phyloP scores from a whole-genome alignment of 2,329 filamentous ascomycete genomes.

The Sporothrix schenckii region DNA sequence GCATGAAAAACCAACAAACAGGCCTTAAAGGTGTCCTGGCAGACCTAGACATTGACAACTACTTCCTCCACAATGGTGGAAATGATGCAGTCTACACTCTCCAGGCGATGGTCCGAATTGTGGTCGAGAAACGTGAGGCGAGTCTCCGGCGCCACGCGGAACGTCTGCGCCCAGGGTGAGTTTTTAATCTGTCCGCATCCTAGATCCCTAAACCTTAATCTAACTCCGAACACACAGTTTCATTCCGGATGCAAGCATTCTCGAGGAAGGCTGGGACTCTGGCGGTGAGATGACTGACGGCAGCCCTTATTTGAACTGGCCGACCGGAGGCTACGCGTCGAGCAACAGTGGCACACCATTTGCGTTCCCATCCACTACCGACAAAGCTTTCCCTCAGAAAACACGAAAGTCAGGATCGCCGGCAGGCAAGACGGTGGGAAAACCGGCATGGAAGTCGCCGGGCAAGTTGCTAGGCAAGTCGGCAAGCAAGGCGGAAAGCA shows the following conservation, averaged over 20 bases:
- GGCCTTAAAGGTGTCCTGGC: conserved; percentile 64
- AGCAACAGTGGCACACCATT: neutral
- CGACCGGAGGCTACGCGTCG: neutral
- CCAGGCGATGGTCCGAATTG: conserved; percentile 69
- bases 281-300: conserved; percentile 43
- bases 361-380: neutral
- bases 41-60: conserved; percentile 64
- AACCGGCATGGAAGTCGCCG: too few species aligned
- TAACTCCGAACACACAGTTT: neutral
- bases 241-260: neutral
- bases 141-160: conserved; percentile 37
- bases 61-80: conserved; percentile 80
- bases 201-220: neutral
- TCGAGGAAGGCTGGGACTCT: conserved; percentile 41
- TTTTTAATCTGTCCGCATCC: neutral
- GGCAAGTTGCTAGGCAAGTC: too few species aligned
- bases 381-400: neutral
- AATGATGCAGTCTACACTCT: conserved; percentile 85
- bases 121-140: conserved; percentile 43
- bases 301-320: conserved; percentile 28
- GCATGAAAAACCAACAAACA: conserved; percentile 55
- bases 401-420: neutral
- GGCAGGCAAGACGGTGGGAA: neutral
- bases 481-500: too few species aligned
- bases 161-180: conserved; percentile 7